A percentile compares a stretch with the other conserved stretches of the same genome.
Evolutionary conservation across 371 early-diverging fungal species (phyloP).

Genomic region (Rhizomucor miehei): DNA sequence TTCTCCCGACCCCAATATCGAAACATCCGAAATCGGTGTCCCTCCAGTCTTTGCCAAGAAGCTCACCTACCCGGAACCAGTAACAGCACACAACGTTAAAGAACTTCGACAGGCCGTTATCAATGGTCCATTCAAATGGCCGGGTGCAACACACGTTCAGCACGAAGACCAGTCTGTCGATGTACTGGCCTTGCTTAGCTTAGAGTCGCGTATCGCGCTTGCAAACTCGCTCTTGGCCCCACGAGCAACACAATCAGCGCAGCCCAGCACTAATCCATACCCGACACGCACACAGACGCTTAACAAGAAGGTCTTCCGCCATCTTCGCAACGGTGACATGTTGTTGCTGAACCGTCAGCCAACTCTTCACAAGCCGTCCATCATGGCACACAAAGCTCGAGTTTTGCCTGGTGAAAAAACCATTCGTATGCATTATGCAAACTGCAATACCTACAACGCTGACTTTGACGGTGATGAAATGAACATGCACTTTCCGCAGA

Average conservation of each 20-base stretch:
- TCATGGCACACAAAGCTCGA: constrained; percentile 98
- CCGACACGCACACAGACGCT: constrained; percentile 63
- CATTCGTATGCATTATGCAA: constrained; percentile 99
- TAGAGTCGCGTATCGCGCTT: constrained; percentile 91
- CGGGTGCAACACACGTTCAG: constrained; percentile 95
- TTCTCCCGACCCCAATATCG: constrained; percentile 99
- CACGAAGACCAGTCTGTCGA: constrained; percentile 92
- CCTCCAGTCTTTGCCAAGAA: constrained; percentile 98
- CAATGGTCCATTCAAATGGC: constrained; percentile 98
- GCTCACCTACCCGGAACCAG: constrained; percentile 98
- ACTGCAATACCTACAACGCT: constrained; percentile 97
- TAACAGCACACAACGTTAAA: constrained; percentile 94
- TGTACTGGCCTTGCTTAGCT: constrained; percentile 70
- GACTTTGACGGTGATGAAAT: constrained; percentile 99
- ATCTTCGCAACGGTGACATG: constrained; percentile 96
- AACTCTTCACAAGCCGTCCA: constrained; percentile 99
- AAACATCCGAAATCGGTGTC: constrained; percentile 98
- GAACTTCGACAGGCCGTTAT: constrained; percentile 94
- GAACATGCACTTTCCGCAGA: constrained; percentile 99
- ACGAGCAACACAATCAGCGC: constrained; percentile 54
- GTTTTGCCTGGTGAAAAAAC: constrained; percentile 98
- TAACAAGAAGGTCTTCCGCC: constrained; percentile 97
- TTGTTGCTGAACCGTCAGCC: constrained; percentile 99
- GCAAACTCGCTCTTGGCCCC: constrained; percentile 96
- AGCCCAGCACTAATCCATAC: constrained; percentile 48